Percentiles rank a stretch among this genome's conserved stretches.
These are phyloP conservation scores for Dichomitus squalens DNA, from an alignment of 1,284 basidiomycete species.

Conservation along the genomic window DNA sequence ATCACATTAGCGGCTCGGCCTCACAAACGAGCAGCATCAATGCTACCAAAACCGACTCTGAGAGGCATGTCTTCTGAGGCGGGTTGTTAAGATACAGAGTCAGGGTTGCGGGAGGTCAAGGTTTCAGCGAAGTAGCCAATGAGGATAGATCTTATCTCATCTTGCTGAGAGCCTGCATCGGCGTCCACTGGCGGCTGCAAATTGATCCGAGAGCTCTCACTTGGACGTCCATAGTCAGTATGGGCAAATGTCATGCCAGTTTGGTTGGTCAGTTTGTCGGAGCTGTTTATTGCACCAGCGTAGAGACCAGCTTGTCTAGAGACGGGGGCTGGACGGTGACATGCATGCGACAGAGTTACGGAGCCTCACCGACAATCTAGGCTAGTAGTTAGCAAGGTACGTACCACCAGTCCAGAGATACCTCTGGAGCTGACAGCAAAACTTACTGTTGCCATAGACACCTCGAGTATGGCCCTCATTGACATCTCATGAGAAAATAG, in stretches of 20 bases:
- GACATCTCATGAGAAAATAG: neutral
- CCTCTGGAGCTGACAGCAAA: neutral
- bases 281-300: no score
- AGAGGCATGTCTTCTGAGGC: conserved; percentile 26
- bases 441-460: neutral
- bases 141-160: conserved; percentile 17
- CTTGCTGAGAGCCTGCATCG: neutral
- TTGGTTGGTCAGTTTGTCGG: no score
- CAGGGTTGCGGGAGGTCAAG: neutral
- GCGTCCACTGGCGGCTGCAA: no score
- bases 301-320: no score
- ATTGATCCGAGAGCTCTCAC: no score
- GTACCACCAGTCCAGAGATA: neutral
- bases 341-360: no score
- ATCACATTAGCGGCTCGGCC: neutral
- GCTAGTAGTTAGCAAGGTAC: neutral
- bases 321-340: no score
- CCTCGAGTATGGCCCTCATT: neutral
- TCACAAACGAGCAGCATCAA: no score
- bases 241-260: neutral
- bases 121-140: neutral
- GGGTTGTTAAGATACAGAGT: neutral
- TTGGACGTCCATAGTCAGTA: neutral
- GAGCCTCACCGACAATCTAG: no score
- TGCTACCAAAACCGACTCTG: conserved; percentile 36